Conservation (phyloP, 2,329 filamentous ascomycete species). For the Zasmidium citrigriseum region DNA sequence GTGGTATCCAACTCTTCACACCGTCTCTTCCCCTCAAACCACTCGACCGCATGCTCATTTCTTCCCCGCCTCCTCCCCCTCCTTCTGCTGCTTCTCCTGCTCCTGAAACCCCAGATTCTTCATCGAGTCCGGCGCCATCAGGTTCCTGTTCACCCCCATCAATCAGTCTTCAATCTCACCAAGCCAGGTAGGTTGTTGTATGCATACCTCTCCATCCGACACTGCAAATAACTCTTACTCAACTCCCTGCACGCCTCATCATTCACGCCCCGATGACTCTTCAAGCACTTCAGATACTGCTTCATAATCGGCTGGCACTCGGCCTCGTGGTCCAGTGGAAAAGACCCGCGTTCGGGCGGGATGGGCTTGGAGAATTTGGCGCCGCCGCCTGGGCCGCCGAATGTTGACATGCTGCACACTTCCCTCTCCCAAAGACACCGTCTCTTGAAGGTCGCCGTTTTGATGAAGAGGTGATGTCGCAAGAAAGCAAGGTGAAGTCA, state of each 20-base stretch:
- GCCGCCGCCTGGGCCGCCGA: slow-evolving; percentile 66
- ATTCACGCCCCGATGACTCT: slow-evolving; percentile 79
- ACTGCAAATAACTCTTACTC: slow-evolving; percentile 85
- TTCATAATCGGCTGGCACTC: slow-evolving; percentile 92
- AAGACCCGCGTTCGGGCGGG: slow-evolving; percentile 88
- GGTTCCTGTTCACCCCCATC: slow-evolving; percentile 56
- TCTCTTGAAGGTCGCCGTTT: too few species aligned
- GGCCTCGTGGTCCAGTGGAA: slow-evolving; percentile 94
- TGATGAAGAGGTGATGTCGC: too few species aligned
- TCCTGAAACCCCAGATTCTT: slow-evolving; percentile 79
- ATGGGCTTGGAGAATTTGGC: slow-evolving; percentile 66
- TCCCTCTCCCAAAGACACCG: too few species aligned
- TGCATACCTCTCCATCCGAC: slow-evolving; percentile 86
- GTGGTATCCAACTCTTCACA: too few species aligned
- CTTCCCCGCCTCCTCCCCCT: background rate
- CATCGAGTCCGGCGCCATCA: slow-evolving; percentile 96
- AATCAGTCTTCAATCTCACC: background rate
- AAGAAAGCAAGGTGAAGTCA: background rate
- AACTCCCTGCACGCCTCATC: slow-evolving; percentile 80
- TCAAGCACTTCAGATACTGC: slow-evolving; percentile 83
- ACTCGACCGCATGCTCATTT: too few species aligned
- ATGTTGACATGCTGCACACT: slow-evolving; percentile 44
- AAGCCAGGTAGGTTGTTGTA: too few species aligned
- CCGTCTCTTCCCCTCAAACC: too few species aligned
- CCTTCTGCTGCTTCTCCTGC: background rate